These are phyloP conservation scores for Claviceps humidiphila DNA, from an alignment of 2,329 filamentous ascomycete genomes.

Conservation along the genomic window DNA sequence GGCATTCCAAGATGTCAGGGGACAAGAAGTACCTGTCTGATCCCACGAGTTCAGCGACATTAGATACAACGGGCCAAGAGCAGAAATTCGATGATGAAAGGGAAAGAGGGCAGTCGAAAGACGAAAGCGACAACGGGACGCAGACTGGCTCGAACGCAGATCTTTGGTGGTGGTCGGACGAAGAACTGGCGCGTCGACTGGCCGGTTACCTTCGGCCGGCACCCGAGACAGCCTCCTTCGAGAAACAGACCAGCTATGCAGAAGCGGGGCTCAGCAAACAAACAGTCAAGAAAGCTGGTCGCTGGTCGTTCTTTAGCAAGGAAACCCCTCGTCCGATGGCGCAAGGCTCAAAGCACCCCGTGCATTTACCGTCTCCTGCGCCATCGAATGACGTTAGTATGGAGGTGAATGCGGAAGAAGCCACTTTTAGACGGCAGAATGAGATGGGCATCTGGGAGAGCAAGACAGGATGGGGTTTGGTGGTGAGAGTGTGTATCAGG, in stretches of 20 bases:
- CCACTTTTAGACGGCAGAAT: slow-evolving; percentile 38
- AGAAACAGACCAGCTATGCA: slow-evolving; percentile 17
- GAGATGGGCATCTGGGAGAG: slow-evolving; percentile 40
- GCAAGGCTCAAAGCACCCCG: not conserved
- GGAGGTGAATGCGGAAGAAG: slow-evolving; percentile 30
- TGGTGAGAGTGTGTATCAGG: slow-evolving; percentile 18
- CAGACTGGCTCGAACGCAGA: not conserved
- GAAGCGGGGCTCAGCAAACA: slow-evolving; percentile 17
- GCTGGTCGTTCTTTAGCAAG: slow-evolving; percentile 22
- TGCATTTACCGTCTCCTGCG: not conserved
- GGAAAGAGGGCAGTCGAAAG: slow-evolving; percentile 11
- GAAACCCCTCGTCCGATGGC: slow-evolving; percentile 4
- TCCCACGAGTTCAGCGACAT: not conserved
- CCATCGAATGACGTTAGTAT: slow-evolving; percentile 21
- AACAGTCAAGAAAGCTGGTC: slow-evolving; percentile 12
- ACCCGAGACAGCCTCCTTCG: slow-evolving; percentile 7
- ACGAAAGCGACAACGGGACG: slow-evolving; percentile 6
- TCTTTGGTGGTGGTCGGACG: slow-evolving; percentile 34
- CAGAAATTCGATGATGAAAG: not conserved
- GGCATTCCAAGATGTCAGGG: slow-evolving; percentile 6
- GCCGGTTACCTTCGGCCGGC: slow-evolving; percentile 30
- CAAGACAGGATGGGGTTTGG: slow-evolving; percentile 34
- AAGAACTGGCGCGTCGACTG: slow-evolving; percentile 30
- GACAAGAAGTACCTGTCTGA: not conserved
- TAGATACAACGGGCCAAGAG: not conserved